Conservation (phyloP, 1,284 basidiomycete genomes). For the Mycena citricolor region DNA sequence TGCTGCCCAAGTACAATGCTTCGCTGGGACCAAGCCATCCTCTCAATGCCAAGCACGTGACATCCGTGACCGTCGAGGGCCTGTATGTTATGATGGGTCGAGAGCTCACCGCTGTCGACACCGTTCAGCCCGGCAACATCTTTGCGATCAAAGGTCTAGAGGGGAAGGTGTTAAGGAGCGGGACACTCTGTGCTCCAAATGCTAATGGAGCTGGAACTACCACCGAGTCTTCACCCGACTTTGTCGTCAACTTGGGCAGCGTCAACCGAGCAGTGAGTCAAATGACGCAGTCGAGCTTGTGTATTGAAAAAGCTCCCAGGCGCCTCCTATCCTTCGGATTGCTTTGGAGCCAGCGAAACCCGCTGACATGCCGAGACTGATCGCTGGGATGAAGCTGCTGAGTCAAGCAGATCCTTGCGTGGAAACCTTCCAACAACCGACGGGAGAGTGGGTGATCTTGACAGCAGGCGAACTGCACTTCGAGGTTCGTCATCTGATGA, state of each 20-base stretch:
- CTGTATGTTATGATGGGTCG: slow-evolving; percentile 99
- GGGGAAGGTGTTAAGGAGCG: slow-evolving; percentile 88
- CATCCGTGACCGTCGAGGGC: slow-evolving; percentile 66
- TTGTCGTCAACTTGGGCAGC: slow-evolving; percentile 81
- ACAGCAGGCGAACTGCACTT: slow-evolving; percentile 96
- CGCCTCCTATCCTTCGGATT: slow-evolving; percentile 91
- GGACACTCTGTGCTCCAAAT: slow-evolving; percentile 80
- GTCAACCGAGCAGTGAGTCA: slow-evolving; percentile 66
- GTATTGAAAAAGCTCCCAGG: slow-evolving; percentile 40
- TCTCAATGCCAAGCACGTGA: slow-evolving; percentile 68
- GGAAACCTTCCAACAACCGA: slow-evolving; percentile 95
- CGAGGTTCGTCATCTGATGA: slow-evolving; percentile 56
- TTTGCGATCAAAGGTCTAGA: slow-evolving; percentile 92
- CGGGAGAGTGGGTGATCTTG: slow-evolving; percentile 96
- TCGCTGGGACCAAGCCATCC: slow-evolving; percentile 66
- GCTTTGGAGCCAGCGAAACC: slow-evolving; percentile 89
- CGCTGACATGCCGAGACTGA: slow-evolving; percentile 91
- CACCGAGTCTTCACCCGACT: slow-evolving; percentile 35
- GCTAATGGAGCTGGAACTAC: slow-evolving; percentile 42
- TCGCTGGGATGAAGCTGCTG: slow-evolving; percentile 86
- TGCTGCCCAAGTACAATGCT: slow-evolving; percentile 91
- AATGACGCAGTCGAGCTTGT: slow-evolving; percentile 4
- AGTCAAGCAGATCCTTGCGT: slow-evolving; percentile 98
- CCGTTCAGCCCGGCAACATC: slow-evolving; percentile 92
- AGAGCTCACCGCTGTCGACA: slow-evolving; percentile 82